phyloP scores from a whole-genome alignment of 305 asterid species.

The Solanum aculeatissimum region DNA sequence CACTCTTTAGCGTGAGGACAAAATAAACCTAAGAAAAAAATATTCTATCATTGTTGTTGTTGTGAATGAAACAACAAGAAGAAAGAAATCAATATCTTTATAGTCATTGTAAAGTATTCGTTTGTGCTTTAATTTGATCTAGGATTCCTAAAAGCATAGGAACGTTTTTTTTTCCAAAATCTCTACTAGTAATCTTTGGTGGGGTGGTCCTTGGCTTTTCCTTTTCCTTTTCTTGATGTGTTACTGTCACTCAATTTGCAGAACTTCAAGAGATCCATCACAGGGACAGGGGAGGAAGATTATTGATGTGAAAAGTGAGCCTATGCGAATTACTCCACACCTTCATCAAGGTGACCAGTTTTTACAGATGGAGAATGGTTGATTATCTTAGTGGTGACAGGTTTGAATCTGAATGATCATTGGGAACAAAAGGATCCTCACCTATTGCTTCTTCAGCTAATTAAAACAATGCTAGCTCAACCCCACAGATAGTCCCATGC shows the following conservation, averaged over 20 bases:
- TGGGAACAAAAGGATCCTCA: slow-evolving; percentile 29
- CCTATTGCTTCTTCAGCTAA: slow-evolving; percentile 25
- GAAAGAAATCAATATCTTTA: not conserved
- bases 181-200: not conserved
- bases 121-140: not conserved
- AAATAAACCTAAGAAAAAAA: too few species aligned
- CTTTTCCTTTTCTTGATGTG: not conserved
- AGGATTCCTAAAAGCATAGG: not conserved
- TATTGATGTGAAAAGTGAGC: slow-evolving; percentile 25
- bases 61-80: too few species aligned
- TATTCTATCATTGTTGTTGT: too few species aligned
- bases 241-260: slow-evolving; percentile 10
- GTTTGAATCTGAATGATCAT: slow-evolving; percentile 44
- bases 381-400: slow-evolving; percentile 90
- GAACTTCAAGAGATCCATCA: slow-evolving; percentile 64
- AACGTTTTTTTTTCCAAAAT: not conserved
- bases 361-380: slow-evolving; percentile 29
- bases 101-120: not conserved
- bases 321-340: slow-evolving; percentile 44
- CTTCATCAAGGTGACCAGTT: slow-evolving; percentile 43
- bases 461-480: slow-evolving; percentile 25
- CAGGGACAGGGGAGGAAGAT: slow-evolving; percentile 52
- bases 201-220: not conserved
- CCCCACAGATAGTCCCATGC: slow-evolving; percentile 25
- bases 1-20: too few species aligned